These are phyloP conservation scores for Rhododendron henanense DNA, from an alignment of 148 eudicot genomes.

Conservation along the genomic window DNA sequence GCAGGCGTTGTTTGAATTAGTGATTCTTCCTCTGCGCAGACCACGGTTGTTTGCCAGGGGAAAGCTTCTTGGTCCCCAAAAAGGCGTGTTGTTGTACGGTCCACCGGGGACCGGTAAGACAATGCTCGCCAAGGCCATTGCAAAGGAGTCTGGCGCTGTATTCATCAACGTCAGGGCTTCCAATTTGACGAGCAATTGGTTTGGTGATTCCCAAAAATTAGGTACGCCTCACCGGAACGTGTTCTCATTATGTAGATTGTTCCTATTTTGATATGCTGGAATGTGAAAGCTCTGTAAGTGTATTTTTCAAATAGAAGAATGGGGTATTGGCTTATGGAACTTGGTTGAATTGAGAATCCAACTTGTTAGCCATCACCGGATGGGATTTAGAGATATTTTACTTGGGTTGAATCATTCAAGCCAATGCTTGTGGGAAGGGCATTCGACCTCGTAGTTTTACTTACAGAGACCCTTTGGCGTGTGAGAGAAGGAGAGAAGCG, in stretches of 20 bases:
- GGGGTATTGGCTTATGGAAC: neutral
- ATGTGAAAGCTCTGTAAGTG: neutral
- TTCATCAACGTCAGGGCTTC: slow-evolving; percentile 75
- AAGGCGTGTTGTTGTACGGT: slow-evolving; percentile 77
- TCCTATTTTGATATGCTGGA: neutral
- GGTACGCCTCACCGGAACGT: slow-evolving; percentile 31
- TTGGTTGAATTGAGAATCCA: neutral
- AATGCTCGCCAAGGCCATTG: slow-evolving; percentile 92
- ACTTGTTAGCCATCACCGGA: neutral
- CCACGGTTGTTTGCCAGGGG: slow-evolving; percentile 75
- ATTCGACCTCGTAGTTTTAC: neutral
- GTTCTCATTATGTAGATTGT: neutral
- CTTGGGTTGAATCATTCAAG: neutral
- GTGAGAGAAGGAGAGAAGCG: neutral
- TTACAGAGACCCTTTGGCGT: neutral
- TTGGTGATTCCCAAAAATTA: slow-evolving; percentile 87
- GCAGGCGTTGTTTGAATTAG: slow-evolving; percentile 61
- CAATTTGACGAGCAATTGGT: slow-evolving; percentile 88
- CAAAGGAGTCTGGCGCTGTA: slow-evolving; percentile 85
- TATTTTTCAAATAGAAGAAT: neutral
- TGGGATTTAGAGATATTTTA: neutral
- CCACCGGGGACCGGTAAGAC: slow-evolving; percentile 92
- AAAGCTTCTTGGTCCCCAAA: slow-evolving; percentile 80
- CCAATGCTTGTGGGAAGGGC: neutral
- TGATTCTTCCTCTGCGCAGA: slow-evolving; percentile 72